Percentiles rank a stretch among this genome's conserved stretches.
These are phyloP conservation scores for Vanrija sp. DNA, from an alignment of 1,284 basidiomycete genomes.

Conservation along the genomic window DNA sequence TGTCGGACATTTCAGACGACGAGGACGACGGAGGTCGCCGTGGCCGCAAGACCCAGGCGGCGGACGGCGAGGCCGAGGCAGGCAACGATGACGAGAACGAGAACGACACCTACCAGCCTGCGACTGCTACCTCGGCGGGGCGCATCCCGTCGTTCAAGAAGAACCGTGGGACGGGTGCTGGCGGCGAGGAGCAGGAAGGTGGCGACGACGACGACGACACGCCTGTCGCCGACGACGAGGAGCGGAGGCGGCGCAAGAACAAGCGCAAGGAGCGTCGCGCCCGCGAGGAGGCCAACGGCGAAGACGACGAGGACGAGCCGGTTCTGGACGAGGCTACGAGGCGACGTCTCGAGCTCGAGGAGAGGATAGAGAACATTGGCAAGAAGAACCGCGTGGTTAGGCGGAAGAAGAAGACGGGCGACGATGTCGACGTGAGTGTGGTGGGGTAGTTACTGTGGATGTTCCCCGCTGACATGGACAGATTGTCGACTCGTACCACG, in stretches of 20 bases:
- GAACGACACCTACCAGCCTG: slow-evolving; percentile 64
- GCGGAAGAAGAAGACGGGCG: slow-evolving; percentile 64
- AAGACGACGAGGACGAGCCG: slow-evolving; percentile 44
- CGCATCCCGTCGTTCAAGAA: slow-evolving; percentile 47
- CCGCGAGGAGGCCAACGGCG: slow-evolving; percentile 13
- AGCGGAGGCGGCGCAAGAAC: slow-evolving; percentile 50
- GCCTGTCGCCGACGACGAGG: slow-evolving; percentile 53
- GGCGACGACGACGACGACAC: slow-evolving; percentile 54
- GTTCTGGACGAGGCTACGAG: slow-evolving; percentile 26
- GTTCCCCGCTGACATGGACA: slow-evolving; percentile 17
- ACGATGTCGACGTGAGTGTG: slow-evolving; percentile 52
- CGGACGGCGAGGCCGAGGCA: slow-evolving; percentile 14
- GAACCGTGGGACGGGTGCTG: slow-evolving; percentile 50
- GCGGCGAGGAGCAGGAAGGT: slow-evolving; percentile 44
- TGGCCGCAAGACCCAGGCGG: background rate
- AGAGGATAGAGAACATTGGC: slow-evolving; percentile 71
- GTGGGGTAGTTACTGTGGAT: too few relatives aligned
- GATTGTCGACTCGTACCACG: slow-evolving; percentile 77
- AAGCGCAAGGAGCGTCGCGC: slow-evolving; percentile 34
- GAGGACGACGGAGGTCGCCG: slow-evolving; percentile 51
- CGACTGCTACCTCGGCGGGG: slow-evolving; percentile 48
- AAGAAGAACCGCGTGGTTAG: slow-evolving; percentile 67
- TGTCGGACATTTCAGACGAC: slow-evolving; percentile 66
- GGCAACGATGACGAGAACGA: slow-evolving; percentile 49
- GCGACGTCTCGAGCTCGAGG: slow-evolving; percentile 28